Evolutionary conservation across 352 stramenopile genomes (phyloP), one percentile per base, ranked within the genome.

Genomic region (Globisporangium viniferum): DNA sequence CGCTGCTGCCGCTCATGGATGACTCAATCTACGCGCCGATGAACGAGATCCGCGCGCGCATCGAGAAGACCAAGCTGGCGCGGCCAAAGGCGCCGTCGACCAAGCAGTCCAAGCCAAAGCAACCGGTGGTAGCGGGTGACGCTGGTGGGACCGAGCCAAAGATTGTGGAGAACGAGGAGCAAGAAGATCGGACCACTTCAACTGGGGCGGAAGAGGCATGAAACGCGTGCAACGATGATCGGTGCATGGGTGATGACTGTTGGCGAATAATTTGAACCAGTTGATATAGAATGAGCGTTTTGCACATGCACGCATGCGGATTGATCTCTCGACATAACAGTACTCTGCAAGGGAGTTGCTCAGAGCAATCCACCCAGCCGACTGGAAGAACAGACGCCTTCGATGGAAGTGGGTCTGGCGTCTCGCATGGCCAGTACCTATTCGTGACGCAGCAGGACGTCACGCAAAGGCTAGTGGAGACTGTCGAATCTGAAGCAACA

Each of bases 1-100:
- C 79, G 36, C 68, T 97, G 46, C 58, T 93, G 35, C 90, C 90
- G 27, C 77, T 97, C 49, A 95, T 97, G 88, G 82, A 96, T 68
- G 73, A 92, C 41, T 68, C 75, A 6, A 89, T 82, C 39, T 95
- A 95, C 69, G 71, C 66, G 27, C 73, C 81, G 31, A 71, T 94
- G 56, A 74, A 88, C 24, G 80, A 78, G 41, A 73, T 90, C 35
- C 81, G 81, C 24, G 31, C 70, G 20, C 79, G 80, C 46, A 77
- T 90, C 53, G 81, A 90, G 66, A 71, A 80, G 22, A 67, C 70
- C 58, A 88, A 88, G 49, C 79, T 86, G 39, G 66, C 73, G n/a
- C 79, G 77, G n/a, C 72, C 73, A 27, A 78, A 76, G 27, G 56
- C 59, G 8, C 61, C 75, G 20, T 82, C 73, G 10, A 76, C 66